These are phyloP conservation scores for Penicillium brevicompactum DNA, from an alignment of 2,329 filamentous ascomycete species.

Conservation along the genomic window DNA sequence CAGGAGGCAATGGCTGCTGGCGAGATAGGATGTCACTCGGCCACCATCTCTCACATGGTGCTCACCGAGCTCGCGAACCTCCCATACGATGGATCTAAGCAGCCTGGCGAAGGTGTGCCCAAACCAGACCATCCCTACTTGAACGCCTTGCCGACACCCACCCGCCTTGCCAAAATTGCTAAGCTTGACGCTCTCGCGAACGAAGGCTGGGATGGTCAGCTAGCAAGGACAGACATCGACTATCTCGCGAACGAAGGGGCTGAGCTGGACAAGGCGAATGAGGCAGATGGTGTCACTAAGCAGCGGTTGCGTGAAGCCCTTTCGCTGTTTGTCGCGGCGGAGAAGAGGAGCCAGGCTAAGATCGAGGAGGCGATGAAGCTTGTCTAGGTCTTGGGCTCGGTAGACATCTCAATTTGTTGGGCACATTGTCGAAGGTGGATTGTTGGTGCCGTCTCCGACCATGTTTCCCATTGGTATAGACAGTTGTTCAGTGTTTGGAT, in stretches of 20 bases:
- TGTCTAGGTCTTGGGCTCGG: not conserved
- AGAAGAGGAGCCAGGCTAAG: conserved; percentile 20
- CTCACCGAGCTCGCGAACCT: conserved; percentile 16
- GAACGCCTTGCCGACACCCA: conserved; percentile 31
- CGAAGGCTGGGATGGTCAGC: conserved; percentile 42
- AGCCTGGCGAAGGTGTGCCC: conserved; percentile 33
- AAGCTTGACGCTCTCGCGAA: conserved; percentile 45
- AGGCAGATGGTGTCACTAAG: conserved; percentile 15
- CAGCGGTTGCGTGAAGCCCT: conserved; percentile 16
- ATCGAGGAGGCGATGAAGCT: conserved; percentile 18
- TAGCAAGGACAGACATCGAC: conserved; percentile 46
- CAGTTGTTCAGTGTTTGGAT: conserved; percentile 2
- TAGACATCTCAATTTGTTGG: not conserved
- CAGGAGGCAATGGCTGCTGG: conserved; percentile 19
- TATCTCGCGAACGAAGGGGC: conserved; percentile 51
- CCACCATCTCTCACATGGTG: conserved; percentile 16
- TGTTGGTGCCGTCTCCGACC: not conserved
- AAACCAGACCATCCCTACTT: conserved; percentile 45
- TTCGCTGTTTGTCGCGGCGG: conserved; percentile 13
- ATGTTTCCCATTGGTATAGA: not conserved
- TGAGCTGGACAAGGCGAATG: conserved; percentile 44
- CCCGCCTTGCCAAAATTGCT: conserved; percentile 36
- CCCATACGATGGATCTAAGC: conserved; percentile 13
- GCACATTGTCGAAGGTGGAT: not conserved
- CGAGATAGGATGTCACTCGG: conserved; percentile 18